Base-by-base conservation (phyloP, 306 rosid species). In the Cyclanthera cordifolia region DNA sequence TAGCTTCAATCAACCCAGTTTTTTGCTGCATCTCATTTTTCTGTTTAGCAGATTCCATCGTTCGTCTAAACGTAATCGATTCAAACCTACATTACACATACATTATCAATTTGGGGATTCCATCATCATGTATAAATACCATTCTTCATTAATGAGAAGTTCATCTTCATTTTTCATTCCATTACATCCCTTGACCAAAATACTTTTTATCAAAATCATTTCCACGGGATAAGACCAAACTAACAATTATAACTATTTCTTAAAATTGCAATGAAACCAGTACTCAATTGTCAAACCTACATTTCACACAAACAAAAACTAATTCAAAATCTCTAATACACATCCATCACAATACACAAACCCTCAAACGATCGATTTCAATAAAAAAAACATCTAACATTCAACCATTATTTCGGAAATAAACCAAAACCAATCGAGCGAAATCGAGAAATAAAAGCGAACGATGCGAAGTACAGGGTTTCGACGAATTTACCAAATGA, bases 251-350 rank as follows among this genome's bases (percentile, higher is more conserved):
- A n/a, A n/a, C n/a, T n/a, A n/a, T n/a, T n/a, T n/a, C n/a, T n/a
- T n/a, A n/a, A n/a, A n/a, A n/a, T n/a, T n/a, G n/a, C n/a, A n/a
- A n/a, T n/a, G n/a, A n/a, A n/a, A n/a, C n/a, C n/a, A n/a, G n/a
- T n/a, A n/a, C n/a, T n/a, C n/a, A n/a, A n/a, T n/a, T n/a, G n/a
- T 91, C 95, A 63, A 86, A 91, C 80, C 95, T 88, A 84, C 75
- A 63, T 39, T 41, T 10, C 17, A 27, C 49, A 10, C 2, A 60
- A 39, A 63, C 67, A 34, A 37, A 3, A 34, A 10, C 49, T 61
- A 61, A 39, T 10, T 39, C 17, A 8, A 59, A 30, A n/a, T 59
- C 24, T 32, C 39, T 28, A 6, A 19, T 32, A 32, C 24, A 59
- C 12, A 34, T 58, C 67, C 15, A 17, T 32, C 47, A 9, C 6